phyloP scores from a whole-genome alignment of 345 rosid genomes.

The Populus simonii region DNA sequence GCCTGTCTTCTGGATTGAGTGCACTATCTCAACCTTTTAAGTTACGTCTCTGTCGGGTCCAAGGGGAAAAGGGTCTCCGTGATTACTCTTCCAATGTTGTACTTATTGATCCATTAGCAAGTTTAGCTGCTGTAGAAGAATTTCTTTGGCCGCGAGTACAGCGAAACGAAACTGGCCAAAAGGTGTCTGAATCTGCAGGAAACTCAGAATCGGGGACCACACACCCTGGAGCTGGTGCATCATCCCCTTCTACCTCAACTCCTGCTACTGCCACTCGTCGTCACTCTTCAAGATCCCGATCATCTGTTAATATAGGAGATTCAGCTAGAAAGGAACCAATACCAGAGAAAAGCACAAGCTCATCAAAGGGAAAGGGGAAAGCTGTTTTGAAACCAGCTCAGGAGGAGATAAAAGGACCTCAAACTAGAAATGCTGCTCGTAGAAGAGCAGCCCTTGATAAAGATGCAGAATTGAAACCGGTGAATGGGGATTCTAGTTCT shows the following conservation, averaged over 20 bases:
- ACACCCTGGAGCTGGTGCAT: constrained; percentile 65
- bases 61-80: constrained; percentile 85
- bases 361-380: constrained; percentile 96
- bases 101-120: constrained; percentile 94
- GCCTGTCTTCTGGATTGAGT: constrained; percentile 92
- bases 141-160: constrained; percentile 98
- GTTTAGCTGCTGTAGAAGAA: constrained; percentile 92
- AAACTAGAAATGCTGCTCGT: constrained; percentile 89
- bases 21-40: constrained; percentile 94
- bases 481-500: constrained; percentile 73
- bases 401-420: constrained; percentile 82
- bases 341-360: constrained; percentile 69
- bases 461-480: constrained; percentile 69
- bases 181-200: constrained; percentile 57
- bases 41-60: constrained; percentile 89
- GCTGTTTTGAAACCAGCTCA: constrained; percentile 83
- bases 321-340: constrained; percentile 53
- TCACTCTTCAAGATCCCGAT: constrained; percentile 78
- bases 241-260: constrained; percentile 72
- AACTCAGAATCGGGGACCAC: constrained; percentile 63
- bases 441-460: constrained; percentile 80
- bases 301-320: constrained; percentile 79
- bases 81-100: constrained; percentile 97
- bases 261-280: constrained; percentile 68
- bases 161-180: constrained; percentile 78